Base-by-base conservation (phyloP, 148 eudicot genomes). In the Chenopodium formosanum region DNA sequence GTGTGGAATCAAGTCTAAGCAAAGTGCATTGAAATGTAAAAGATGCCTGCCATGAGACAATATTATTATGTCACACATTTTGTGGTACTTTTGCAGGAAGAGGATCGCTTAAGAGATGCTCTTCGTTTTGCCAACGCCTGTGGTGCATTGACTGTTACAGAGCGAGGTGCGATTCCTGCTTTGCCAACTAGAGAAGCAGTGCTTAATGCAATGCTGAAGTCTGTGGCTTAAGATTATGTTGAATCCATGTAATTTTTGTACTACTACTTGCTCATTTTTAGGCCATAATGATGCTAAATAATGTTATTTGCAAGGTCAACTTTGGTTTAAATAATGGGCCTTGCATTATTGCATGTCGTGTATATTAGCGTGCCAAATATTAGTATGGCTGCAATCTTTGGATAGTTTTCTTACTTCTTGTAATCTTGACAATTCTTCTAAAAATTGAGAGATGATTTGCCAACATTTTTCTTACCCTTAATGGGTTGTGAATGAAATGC, bases 101-200 rank as follows among this genome's bases (percentile, higher is more conserved):
- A 97, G 86, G 83, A 85, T 68, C 84, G 83, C 27, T 85, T 97
- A 32, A 88, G 94, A 86, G 97, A 92, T 31, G 98, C 94, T 62
- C 91, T 96, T 9, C 82, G 84, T 71, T 96, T 96, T 78, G 99
- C 99, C 52, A 97, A 97, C 70, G 92, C 90, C 14, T 97, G 99
- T 72, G 99, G 99, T 6, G 98, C 98, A 50, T 78, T 97, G 83
- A 97, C 99, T 7, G 99, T 97, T 68, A 90, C 85, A 47, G 98
- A 97, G 82, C 86, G 99, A 85, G 99, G 99, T 29, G 99, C 98
- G 20, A 97, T 97, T 82, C 99, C 99, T 56, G 97, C 99, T 76
- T 80, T 97, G 91, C 99, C 98, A 11, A 90, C 94, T 29, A 89
- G 82, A 87, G 87, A 87, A 83, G 92, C 90, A 16, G 98, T 92